phyloP scores from a whole-genome alignment of 495 filamentous ascomycete genomes.

The Ascobolus immersus region DNA sequence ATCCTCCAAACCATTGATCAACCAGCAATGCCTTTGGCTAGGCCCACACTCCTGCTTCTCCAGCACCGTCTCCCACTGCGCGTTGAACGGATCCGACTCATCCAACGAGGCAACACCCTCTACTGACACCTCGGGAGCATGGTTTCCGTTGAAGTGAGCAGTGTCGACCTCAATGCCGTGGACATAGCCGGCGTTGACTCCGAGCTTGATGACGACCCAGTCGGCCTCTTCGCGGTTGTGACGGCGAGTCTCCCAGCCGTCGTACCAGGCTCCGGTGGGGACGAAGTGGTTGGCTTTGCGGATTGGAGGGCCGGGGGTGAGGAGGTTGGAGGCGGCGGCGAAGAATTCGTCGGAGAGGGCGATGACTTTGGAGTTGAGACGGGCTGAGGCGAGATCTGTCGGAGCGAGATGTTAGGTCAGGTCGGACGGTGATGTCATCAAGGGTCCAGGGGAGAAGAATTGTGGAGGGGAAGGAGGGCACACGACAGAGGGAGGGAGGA shows the following conservation, averaged over 20 bases:
- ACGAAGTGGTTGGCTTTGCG: conserved; percentile 60
- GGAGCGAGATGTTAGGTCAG: conserved; percentile 11
- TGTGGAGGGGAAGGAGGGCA: not conserved
- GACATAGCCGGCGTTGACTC: conserved; percentile 49
- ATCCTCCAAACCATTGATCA: conserved; percentile 28
- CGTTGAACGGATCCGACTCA: conserved; percentile 16
- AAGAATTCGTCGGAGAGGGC: conserved; percentile 74
- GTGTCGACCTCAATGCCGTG: conserved; percentile 71
- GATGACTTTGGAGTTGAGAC: conserved; percentile 48
- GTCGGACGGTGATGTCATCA: conserved; percentile 3
- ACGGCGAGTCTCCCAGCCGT: conserved; percentile 80
- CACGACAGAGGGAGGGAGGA: not conserved
- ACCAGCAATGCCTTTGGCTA: conserved; percentile 53
- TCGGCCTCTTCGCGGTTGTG: conserved; percentile 62
- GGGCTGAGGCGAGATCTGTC: conserved; percentile 50
- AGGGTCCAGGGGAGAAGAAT: not conserved
- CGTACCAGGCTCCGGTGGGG: conserved; percentile 74
- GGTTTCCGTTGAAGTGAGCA: conserved; percentile 65
- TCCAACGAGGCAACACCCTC: conserved; percentile 39
- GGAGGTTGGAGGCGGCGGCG: conserved; percentile 53
- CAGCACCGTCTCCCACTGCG: conserved; percentile 46
- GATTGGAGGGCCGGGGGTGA: conserved; percentile 49
- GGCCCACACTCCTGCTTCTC: conserved; percentile 46
- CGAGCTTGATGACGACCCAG: conserved; percentile 61
- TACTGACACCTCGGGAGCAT: conserved; percentile 60